Conservation (phyloP, 768 basidiomycete genomes). For the Rhodotorula diobovata region DNA sequence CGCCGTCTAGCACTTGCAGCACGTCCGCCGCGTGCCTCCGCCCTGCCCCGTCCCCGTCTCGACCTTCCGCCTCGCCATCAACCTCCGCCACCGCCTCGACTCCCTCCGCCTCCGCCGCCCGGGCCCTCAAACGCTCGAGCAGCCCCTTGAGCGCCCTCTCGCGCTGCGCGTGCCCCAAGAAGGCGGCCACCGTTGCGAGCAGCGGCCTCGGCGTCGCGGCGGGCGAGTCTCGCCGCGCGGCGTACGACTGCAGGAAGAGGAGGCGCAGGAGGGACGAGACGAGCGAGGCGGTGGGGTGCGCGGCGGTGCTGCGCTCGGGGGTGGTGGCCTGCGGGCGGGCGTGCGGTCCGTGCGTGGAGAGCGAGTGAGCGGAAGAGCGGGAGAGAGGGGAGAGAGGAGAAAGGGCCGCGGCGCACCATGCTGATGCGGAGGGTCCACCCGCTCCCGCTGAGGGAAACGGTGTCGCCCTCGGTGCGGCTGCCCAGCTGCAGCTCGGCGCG, state of each 20-base stretch:
- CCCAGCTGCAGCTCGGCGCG: conserved; percentile 19
- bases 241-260: conserved; percentile 28
- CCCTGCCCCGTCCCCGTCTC: too few species aligned
- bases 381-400: background rate
- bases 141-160: background rate
- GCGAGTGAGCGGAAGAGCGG: too few species aligned
- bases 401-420: background rate
- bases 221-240: background rate
- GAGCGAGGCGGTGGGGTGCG: background rate
- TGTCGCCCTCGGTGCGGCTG: conserved; percentile 9
- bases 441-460: background rate
- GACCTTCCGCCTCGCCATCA: background rate
- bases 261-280: conserved; percentile 29
- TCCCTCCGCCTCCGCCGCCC: background rate
- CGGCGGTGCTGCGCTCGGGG: background rate
- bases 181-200: conserved; percentile 16
- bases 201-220: background rate
- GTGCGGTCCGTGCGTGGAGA: too few species aligned
- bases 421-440: conserved; percentile 4
- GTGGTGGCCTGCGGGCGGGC: background rate
- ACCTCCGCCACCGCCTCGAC: background rate
- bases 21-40: background rate
- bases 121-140: background rate
- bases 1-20: conserved; percentile 2
- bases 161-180: conserved; percentile 19